Conservation (phyloP, 768 basidiomycete species). For the Psilocybe cyanescens region DNA sequence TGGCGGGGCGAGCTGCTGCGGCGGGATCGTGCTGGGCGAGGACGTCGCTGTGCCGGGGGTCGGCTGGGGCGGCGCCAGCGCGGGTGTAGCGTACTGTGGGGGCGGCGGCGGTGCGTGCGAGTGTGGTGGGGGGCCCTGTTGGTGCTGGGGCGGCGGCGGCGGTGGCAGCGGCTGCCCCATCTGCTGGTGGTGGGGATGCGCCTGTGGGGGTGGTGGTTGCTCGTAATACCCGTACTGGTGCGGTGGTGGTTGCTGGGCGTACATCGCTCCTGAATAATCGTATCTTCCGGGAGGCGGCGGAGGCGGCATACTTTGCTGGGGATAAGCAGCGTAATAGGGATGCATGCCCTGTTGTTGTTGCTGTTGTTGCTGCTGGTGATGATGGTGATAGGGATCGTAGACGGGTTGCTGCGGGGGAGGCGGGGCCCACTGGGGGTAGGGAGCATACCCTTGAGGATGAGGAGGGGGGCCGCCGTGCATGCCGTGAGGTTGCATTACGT, state of each 20-base stretch:
- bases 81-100: conserved; percentile 17
- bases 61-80: neutral
- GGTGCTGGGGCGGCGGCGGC: conserved; percentile 19
- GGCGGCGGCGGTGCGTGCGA: conserved; percentile 16
- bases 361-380: conserved; percentile 32
- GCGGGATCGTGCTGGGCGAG: conserved; percentile 21
- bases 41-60: conserved; percentile 7
- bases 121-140: conserved; percentile 17
- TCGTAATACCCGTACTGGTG: conserved; percentile 31
- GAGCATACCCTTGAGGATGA: conserved; percentile 27
- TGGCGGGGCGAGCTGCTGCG: conserved; percentile 15
- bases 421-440: conserved; percentile 26
- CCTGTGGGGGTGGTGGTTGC: conserved; percentile 32
- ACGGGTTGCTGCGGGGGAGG: conserved; percentile 28
- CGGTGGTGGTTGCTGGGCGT: conserved; percentile 27
- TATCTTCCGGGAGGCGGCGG: conserved; percentile 28
- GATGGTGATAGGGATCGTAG: conserved; percentile 35
- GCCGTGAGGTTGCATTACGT: conserved; percentile 14
- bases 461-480: conserved; percentile 19
- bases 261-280: conserved; percentile 30
- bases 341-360: conserved; percentile 22
- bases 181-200: conserved; percentile 31
- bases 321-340: conserved; percentile 24
- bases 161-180: conserved; percentile 21
- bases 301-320: conserved; percentile 24